Evolutionary conservation across 305 asterid genomes (phyloP).

Genomic region (Solanum hybrid): DNA sequence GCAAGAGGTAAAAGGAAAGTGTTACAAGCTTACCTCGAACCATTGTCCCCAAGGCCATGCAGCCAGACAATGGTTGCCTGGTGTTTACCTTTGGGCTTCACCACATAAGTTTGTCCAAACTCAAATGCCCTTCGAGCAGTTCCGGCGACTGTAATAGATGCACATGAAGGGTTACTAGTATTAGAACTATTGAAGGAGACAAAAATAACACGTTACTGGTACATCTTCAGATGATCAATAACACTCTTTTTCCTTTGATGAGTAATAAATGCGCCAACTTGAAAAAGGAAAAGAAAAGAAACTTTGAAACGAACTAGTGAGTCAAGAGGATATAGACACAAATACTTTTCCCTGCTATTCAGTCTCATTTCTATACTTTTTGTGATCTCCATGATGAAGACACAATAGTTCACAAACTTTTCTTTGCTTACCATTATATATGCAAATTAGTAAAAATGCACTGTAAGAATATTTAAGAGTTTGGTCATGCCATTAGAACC

Average conservation of each 20-base stretch:
- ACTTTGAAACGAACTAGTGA: not conserved
- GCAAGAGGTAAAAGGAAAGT: not conserved
- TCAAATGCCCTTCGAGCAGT: slow-evolving; percentile 49
- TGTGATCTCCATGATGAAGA: not conserved
- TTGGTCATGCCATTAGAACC: not conserved
- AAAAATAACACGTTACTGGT: not conserved
- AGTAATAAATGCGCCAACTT: not conserved
- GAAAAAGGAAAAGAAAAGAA: not conserved
- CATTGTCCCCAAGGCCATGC: slow-evolving; percentile 89
- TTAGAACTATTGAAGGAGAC: not conserved
- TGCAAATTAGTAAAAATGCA: not conserved
- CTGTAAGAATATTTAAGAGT: not conserved
- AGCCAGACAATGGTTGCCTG: slow-evolving; percentile 84
- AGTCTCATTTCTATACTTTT: not conserved
- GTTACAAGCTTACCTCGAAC: slow-evolving; percentile 41
- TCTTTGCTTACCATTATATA: not conserved
- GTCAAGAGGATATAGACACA: not conserved
- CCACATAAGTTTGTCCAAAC: slow-evolving; percentile 70
- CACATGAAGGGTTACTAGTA: not conserved
- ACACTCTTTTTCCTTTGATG: not conserved
- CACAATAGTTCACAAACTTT: not conserved
- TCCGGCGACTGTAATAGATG: slow-evolving; percentile 34
- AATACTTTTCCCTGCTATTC: not conserved
- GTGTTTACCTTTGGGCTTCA: slow-evolving; percentile 79
- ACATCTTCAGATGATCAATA: not conserved